Percentiles rank a stretch among this genome's conserved stretches.
Evolutionary conservation across 2,329 filamentous ascomycete species (phyloP).

Genomic region (Pseudocercospora crystallina): DNA sequence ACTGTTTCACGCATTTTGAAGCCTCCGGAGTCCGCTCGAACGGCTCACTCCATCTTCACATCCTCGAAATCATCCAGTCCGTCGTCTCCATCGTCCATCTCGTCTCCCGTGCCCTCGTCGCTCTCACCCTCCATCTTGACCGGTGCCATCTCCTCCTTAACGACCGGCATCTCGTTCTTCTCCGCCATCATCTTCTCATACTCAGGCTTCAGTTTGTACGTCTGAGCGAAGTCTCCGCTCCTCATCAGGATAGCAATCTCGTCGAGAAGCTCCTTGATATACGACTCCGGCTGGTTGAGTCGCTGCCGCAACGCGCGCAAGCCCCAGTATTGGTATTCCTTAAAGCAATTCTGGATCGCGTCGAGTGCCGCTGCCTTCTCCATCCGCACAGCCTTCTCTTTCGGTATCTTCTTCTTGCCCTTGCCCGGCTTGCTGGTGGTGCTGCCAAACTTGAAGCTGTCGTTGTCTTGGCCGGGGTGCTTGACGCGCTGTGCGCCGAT

Average conservation of each 20-base stretch:
- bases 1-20: too few relatives aligned
- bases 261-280: constrained; percentile 80
- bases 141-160: constrained; percentile 52
- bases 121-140: constrained; percentile 39
- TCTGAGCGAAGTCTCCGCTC: constrained; percentile 79
- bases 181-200: constrained; percentile 58
- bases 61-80: constrained; percentile 54
- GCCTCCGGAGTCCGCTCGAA: too few relatives aligned
- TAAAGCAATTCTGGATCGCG: constrained; percentile 79
- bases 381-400: constrained; percentile 86
- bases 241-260: constrained; percentile 81
- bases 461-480: constrained; percentile 25
- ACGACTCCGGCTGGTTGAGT: constrained; percentile 87
- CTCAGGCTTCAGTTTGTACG: constrained; percentile 77
- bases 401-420: constrained; percentile 47
- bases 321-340: constrained; percentile 87
- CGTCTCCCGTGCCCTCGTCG: constrained; percentile 37
- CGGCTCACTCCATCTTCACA: constrained; percentile 24
- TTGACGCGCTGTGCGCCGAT: constrained; percentile 28
- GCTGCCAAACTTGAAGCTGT: constrained; percentile 38
- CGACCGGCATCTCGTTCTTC: constrained; percentile 45
- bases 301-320: constrained; percentile 78
- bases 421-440: constrained; percentile 31
- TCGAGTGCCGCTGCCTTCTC: constrained; percentile 85
- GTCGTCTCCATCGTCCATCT: constrained; percentile 51